Evolutionary conservation across 1,284 basidiomycete genomes (phyloP).

Genomic region (Amylostereum areolatum): DNA sequence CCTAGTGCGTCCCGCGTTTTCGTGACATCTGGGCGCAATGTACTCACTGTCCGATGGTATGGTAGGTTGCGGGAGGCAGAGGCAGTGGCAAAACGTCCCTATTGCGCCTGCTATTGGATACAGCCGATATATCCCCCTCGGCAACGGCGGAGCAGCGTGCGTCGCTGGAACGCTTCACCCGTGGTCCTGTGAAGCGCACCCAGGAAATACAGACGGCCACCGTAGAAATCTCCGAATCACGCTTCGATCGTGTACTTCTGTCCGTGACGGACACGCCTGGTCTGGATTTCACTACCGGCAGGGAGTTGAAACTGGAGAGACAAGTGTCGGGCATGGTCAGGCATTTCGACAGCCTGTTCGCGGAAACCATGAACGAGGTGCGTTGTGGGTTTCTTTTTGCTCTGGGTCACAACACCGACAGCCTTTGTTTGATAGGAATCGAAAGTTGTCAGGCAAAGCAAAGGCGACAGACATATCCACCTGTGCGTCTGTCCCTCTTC

Average conservation of each 20-base stretch:
- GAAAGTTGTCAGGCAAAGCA: conserved; percentile 77
- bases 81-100: conserved; percentile 77
- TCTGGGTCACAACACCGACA: no score
- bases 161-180: conserved; percentile 55
- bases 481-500: conserved; percentile 45
- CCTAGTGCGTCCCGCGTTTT: conserved; percentile 48
- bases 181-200: conserved; percentile 51
- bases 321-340: conserved; percentile 66
- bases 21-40: not conserved
- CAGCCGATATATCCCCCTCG: conserved; percentile 67
- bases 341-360: conserved; percentile 72
- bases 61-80: conserved; percentile 69
- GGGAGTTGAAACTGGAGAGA: conserved; percentile 69
- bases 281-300: conserved; percentile 64
- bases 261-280: conserved; percentile 80
- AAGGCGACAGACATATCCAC: conserved; percentile 80
- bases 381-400: conserved; percentile 13
- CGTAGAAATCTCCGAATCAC: conserved; percentile 74
- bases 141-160: conserved; percentile 64
- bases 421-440: conserved; percentile 49
- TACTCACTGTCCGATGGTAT: not conserved
- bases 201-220: conserved; percentile 56
- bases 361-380: conserved; percentile 79
- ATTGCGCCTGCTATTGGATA: conserved; percentile 63
- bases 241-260: conserved; percentile 66